phyloP scores from a whole-genome alignment of 1,139 yeast genomes.

The Debaryomyces subglobosus region DNA sequence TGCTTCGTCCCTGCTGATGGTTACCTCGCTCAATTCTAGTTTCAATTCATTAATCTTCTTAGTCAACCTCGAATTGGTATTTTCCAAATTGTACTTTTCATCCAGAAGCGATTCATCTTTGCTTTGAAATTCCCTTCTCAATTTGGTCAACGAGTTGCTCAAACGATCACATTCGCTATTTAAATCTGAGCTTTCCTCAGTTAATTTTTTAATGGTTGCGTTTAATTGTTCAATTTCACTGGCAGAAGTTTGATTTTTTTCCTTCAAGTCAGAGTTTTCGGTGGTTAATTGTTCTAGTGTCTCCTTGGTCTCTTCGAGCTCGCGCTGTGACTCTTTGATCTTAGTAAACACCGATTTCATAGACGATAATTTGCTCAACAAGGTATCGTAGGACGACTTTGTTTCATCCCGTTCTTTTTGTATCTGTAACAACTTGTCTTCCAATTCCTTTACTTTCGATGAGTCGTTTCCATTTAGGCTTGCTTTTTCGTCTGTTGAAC shows the following conservation, averaged over 20 bases:
- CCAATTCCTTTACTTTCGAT: constrained; percentile 4
- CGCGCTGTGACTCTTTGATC: constrained; percentile 76
- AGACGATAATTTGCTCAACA: constrained; percentile 72
- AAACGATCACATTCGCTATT: constrained; percentile 71
- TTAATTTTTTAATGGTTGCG: constrained; percentile 30
- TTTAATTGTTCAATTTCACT: constrained; percentile 15
- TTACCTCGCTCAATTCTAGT: constrained; percentile 48
- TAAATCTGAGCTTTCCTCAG: constrained; percentile 55
- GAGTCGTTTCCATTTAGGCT: constrained; percentile 4
- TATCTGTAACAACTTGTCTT: constrained; percentile 13
- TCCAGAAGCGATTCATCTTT: constrained; percentile 45
- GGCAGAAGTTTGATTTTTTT: constrained; percentile 13
- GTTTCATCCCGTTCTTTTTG: constrained; percentile 62
- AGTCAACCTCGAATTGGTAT: constrained; percentile 33
- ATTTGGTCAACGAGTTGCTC: constrained; percentile 48
- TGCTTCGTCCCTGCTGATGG: constrained; percentile 51
- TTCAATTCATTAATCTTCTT: constrained; percentile 45
- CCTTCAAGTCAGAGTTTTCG: constrained; percentile 32
- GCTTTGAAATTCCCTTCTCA: constrained; percentile 50
- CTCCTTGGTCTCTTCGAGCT: constrained; percentile 61
- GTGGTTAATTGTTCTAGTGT: constrained; percentile 27
- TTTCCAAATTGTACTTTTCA: constrained; percentile 51
- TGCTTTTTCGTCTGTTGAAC: constrained; percentile 23
- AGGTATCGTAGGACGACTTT: constrained; percentile 72
- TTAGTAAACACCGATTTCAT: constrained; percentile 78